phyloP scores from a whole-genome alignment of 208 protist species.

The Acanthamoeba divionensis region DNA sequence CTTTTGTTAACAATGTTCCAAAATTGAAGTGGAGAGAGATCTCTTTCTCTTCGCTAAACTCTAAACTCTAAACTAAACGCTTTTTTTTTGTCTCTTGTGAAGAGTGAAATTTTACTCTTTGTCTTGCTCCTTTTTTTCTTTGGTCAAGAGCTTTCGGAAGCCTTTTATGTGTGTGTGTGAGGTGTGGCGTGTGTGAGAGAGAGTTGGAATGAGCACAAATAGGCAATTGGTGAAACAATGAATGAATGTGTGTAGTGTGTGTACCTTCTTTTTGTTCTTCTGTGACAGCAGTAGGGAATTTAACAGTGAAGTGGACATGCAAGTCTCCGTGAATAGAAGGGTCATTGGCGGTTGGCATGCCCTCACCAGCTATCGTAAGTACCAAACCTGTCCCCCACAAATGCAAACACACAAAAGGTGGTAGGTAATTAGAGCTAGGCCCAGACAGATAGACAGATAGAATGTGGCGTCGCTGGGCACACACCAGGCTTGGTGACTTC shows the following conservation, averaged over 20 bases:
- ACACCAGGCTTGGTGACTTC: constrained; percentile 66
- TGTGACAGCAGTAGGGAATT: constrained; percentile 77
- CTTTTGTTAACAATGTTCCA: neutral
- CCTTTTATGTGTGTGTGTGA: neutral
- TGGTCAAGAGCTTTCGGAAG: neutral
- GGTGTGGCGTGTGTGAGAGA: neutral
- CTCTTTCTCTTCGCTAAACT: neutral
- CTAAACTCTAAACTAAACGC: neutral
- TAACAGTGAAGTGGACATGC: constrained; percentile 83
- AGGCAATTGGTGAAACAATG: neutral
- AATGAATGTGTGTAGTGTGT: neutral
- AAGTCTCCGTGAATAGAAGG: constrained; percentile 88
- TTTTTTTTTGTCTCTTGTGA: neutral
- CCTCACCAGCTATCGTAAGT: constrained; percentile 82
- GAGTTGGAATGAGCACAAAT: neutral
- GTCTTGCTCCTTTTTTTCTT: neutral
- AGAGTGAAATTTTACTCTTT: no score
- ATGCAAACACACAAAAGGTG: neutral
- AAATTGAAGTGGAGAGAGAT: neutral
- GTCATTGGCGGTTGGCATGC: constrained; percentile 88
- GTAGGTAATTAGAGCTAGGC: neutral
- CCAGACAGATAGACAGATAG: neutral
- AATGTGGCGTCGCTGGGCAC: neutral
- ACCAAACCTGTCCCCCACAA: constrained; percentile 58
- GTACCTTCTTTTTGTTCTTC: constrained; percentile 53